Conservation (phyloP, 331 rosid genomes). For the Quercus tomentella region DNA sequence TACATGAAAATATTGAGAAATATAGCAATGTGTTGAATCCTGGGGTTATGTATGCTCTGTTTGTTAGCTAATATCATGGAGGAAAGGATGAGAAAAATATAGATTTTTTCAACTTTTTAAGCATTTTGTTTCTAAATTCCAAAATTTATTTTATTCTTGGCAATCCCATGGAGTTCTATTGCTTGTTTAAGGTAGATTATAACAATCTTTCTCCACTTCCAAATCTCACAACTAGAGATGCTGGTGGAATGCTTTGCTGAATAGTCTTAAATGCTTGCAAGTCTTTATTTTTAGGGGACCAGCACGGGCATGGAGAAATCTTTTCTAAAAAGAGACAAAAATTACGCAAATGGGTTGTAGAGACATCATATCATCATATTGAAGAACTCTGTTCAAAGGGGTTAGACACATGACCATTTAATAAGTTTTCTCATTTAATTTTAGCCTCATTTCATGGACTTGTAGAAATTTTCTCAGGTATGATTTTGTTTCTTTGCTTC, state of each 20-base stretch:
- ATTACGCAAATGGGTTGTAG: slow-evolving; percentile 49
- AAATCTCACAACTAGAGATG: background rate
- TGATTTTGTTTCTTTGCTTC: slow-evolving; percentile 55
- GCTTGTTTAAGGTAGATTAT: background rate
- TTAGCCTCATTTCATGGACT: slow-evolving; percentile 12
- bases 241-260: slow-evolving; percentile 8
- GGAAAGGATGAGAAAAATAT: background rate
- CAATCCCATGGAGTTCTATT: background rate
- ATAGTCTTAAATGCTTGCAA: slow-evolving; percentile 2
- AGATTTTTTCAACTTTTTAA: background rate
- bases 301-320: slow-evolving; percentile 24
- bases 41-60: background rate
- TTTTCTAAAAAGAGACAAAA: slow-evolving; percentile 67
- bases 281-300: slow-evolving; percentile 35
- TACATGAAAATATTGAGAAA: no score
- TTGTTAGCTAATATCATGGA: background rate
- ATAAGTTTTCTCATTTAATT: slow-evolving; percentile 14
- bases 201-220: background rate
- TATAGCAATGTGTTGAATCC: no score
- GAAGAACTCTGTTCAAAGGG: slow-evolving; percentile 50
- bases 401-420: slow-evolving; percentile 37
- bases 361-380: slow-evolving; percentile 38
- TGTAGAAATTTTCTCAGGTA: slow-evolving; percentile 46
- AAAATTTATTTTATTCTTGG: background rate
- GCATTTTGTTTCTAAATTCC: background rate